Base-by-base conservation (phyloP, 2,329 filamentous ascomycete genomes). In the Phialophora tarda region DNA sequence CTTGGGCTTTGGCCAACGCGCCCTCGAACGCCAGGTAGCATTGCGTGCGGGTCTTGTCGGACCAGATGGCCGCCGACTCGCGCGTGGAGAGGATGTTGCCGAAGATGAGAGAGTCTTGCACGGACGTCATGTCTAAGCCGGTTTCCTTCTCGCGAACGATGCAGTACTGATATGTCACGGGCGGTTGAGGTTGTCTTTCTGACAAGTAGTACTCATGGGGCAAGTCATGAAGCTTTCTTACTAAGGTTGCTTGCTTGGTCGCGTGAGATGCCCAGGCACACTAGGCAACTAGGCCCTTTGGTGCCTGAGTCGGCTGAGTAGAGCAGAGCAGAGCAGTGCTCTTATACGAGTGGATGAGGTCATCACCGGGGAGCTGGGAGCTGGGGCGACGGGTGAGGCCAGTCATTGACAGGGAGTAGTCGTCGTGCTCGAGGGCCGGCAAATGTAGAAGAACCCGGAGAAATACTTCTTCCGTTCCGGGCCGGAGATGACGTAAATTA, bases 101-200 rank as follows among this genome's bases (percentile, higher is more conserved):
- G 56, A 72, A 72, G 59, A 72, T 72, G 30, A 70, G 32, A 5
- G 69, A 71, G 56, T 72, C 71, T 68, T 71, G 69, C 10, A 72
- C 71, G 12, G 69, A 69, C 14, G 67, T 70, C 70, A 72, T 72
- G 24, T 4, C 38, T 51, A 34, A 5, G 21, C 30, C 6, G 17
- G 30, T 2, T 7, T 53, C 14, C 23, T 53, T 26, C 10, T 51
- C 4, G 11, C 48, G 21, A 24, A 24, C 8, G 14, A 23, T 28
- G 8, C 17, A 32, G n/a, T 1, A 51, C 1, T 4, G 24, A 17
- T 1, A 24, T 11, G 14, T 24, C 26, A 53, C 26, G 10, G 48
- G 17, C 7, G 4, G 44, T 8, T 48, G n/a, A 12, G 44, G 2
- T 21, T 48, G 44, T 48, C 44, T 4, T 12, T 12, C 32, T 4